Percentiles rank a stretch among this genome's conserved stretches.
phyloP scores from a whole-genome alignment of 192 early-diverging fungal species.

The Mortierella hygrophila region DNA sequence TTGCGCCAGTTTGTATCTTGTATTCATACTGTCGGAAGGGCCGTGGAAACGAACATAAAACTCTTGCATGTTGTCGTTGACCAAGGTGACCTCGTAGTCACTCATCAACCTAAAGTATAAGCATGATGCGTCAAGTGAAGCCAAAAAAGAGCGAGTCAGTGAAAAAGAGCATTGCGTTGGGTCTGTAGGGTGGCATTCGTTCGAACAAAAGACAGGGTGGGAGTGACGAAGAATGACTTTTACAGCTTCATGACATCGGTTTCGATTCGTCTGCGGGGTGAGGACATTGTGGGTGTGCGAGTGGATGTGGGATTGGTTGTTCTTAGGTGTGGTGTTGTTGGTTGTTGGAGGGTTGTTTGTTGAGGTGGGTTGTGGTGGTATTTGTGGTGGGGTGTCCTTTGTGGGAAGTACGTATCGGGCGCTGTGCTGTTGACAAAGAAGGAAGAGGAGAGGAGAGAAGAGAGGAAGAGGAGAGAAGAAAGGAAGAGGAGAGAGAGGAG shows the following conservation, averaged over 20 bases:
- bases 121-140: neutral
- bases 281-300: conserved; percentile 72
- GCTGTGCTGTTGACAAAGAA: neutral
- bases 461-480: neutral
- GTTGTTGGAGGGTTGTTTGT: too few species aligned
- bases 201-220: neutral
- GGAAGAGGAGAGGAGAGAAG: neutral
- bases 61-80: conserved; percentile 99
- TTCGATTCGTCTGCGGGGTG: conserved; percentile 94
- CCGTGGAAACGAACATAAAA: conserved; percentile 96
- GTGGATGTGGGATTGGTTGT: neutral
- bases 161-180: neutral
- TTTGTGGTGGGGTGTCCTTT: neutral
- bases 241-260: conserved; percentile 99
- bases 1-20: neutral
- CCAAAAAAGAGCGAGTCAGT: neutral
- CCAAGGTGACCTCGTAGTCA: conserved; percentile 98
- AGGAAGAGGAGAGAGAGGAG: neutral
- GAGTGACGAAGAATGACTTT: conserved; percentile 45
- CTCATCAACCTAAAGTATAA: conserved; percentile 88
- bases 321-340: too few species aligned
- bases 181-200: neutral
- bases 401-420: neutral
- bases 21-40: conserved; percentile 88
- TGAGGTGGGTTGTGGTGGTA: too few species aligned